Percentiles rank a stretch among this genome's conserved stretches.
phyloP scores from a whole-genome alignment of 2,329 filamentous ascomycete genomes.

The Ascochyta koolunga region DNA sequence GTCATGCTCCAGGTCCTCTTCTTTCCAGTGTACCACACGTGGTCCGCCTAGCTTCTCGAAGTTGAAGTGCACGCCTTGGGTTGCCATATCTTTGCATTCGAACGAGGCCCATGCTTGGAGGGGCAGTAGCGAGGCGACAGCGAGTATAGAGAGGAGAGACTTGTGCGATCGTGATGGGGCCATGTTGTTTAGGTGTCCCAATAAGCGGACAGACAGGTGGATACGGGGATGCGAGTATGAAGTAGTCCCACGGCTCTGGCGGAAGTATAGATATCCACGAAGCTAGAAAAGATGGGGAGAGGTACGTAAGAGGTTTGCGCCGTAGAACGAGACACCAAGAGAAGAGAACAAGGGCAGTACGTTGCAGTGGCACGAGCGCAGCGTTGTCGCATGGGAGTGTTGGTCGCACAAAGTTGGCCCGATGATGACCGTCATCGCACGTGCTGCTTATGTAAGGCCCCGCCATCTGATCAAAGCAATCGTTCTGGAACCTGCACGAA shows the following conservation, averaged over 20 bases:
- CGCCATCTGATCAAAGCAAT: background rate
- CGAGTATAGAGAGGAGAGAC: constrained; percentile 32
- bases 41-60: constrained; percentile 69
- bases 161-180: constrained; percentile 31
- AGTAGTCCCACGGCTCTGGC: background rate
- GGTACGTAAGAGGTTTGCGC: background rate
- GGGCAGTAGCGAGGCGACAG: constrained; percentile 34
- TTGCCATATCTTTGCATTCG: constrained; percentile 66
- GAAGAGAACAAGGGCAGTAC: constrained; percentile 3
- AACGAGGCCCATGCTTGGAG: constrained; percentile 49
- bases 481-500: background rate
- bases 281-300: background rate
- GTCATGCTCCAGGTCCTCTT: constrained; percentile 51
- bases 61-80: constrained; percentile 67
- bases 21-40: constrained; percentile 67
- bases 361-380: constrained; percentile 16
- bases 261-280: background rate
- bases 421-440: constrained; percentile 18
- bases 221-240: constrained; percentile 1
- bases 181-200: constrained; percentile 31
- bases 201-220: constrained; percentile 6
- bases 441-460: constrained; percentile 14
- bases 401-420: constrained; percentile 16
- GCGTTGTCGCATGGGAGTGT: constrained; percentile 16
- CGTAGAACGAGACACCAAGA: background rate